Conservation (phyloP, 2,329 filamentous ascomycete genomes). For the Monilinia fructigena region DNA sequence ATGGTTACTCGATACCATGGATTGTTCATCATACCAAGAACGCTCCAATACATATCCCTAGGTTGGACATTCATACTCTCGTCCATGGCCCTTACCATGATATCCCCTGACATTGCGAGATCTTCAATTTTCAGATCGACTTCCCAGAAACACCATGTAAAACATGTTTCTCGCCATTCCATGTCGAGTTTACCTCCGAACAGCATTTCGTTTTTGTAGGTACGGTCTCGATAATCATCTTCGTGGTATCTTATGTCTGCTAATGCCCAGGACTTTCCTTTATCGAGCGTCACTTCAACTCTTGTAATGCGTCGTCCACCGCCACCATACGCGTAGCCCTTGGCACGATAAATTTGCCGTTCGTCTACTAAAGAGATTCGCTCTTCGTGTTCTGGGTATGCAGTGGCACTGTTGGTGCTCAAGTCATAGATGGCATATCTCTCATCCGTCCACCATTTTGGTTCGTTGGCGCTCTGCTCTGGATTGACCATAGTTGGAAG, state of each 20-base stretch:
- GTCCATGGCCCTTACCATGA: conserved; percentile 86
- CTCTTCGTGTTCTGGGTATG: conserved; percentile 78
- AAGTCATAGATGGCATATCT: conserved; percentile 91
- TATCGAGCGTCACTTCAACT: conserved; percentile 80
- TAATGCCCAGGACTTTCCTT: conserved; percentile 76
- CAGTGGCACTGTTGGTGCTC: conserved; percentile 80
- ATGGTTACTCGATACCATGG: conserved; percentile 86
- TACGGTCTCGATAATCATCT: conserved; percentile 71
- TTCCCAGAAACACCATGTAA: conserved; percentile 94
- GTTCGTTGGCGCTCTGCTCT: conserved; percentile 71
- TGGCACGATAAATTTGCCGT: conserved; percentile 59
- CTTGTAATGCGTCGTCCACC: conserved; percentile 81
- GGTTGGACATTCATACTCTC: conserved; percentile 84
- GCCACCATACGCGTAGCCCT: conserved; percentile 85
- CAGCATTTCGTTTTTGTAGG: conserved; percentile 58
- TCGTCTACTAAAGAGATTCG: conserved; percentile 51
- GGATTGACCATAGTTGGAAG: conserved; percentile 83
- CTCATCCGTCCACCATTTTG: conserved; percentile 82
- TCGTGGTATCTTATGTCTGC: conserved; percentile 80
- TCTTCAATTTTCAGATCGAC: conserved; percentile 64
- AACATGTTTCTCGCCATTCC: conserved; percentile 75
- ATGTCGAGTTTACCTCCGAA: conserved; percentile 79
- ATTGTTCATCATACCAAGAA: conserved; percentile 97
- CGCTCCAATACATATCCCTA: conserved; percentile 93
- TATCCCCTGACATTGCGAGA: conserved; percentile 63